Evolutionary conservation across 768 basidiomycete genomes (phyloP).

Genomic region (Leccinum pellstonianum): DNA sequence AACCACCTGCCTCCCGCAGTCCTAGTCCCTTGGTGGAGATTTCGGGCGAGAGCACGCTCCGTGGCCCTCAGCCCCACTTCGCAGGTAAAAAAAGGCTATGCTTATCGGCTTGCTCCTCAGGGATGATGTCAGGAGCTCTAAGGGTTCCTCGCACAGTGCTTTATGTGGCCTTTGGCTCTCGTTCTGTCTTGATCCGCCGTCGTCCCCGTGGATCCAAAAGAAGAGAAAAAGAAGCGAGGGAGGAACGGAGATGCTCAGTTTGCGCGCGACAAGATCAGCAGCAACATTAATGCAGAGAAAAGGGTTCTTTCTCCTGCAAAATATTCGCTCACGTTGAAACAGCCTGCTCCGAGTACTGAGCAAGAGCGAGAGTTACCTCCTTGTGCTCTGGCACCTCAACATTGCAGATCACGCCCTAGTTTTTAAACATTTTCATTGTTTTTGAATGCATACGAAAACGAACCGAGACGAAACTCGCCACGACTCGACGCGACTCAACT

Average conservation of each 20-base stretch:
- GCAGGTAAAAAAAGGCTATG: not conserved
- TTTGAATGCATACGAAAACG: not conserved
- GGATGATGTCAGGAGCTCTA: not conserved
- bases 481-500: conserved; percentile 8
- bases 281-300: not conserved
- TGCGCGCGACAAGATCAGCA: not conserved
- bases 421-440: not conserved
- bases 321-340: not conserved
- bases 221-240: too few relatives aligned
- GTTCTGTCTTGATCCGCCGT: not conserved
- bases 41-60: not conserved
- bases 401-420: not conserved
- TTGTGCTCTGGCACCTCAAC: not conserved
- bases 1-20: not conserved
- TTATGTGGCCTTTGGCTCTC: not conserved
- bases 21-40: not conserved
- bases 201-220: not conserved
- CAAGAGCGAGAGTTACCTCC: not conserved
- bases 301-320: not conserved
- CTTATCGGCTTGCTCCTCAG: not conserved
- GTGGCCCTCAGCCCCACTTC: not conserved
- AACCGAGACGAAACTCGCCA: not conserved
- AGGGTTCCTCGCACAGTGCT: not conserved
- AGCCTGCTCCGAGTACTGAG: not conserved
- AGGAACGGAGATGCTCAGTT: not conserved